Base-by-base conservation (phyloP, 306 rosid genomes). In the Mimosa bimucronata region DNA sequence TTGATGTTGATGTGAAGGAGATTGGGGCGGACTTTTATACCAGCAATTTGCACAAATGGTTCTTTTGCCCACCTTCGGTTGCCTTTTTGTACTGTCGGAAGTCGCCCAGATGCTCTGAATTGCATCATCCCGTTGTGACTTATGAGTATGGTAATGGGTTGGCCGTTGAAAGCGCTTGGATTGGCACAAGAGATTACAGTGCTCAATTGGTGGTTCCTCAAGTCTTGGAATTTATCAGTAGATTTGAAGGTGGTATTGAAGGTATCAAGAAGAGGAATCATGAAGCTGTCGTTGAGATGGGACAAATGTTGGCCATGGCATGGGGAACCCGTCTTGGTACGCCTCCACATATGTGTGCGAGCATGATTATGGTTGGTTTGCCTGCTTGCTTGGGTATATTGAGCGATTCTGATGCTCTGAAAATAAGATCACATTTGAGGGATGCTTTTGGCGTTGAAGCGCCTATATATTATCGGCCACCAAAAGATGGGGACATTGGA, bases 21-120 rank as follows among this genome's bases (percentile, higher is more conserved):
- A 93, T 96, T 83, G 99, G 94, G 31, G 99, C 98, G 21, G 99
- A 96, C 81, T 96, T 83, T 57, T 96, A 96, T n/a, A 92, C 99
- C 15, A 96, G 98, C 60, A 93, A 91, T 88, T 83, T 96, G 92
- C 97, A 96, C 23, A 96, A 96, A 73, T 96, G 99, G 99, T 87
- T 93, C 82, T 96, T 96, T 79, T 96, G 98, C 81, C 99, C 99
- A 1, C 99, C 99, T 34, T 88, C 98, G 0, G 77, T 96, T 70
- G 99, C 99, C 8, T 86, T 96, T 75, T 65, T 96, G 87, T 91
- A 96, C 52, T 68, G 86, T 41, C 80, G 88, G 80, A 88, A 81
- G 65, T 79, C 90, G 2, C 67, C 88, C 9, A 73, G 75, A 73
- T 25, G 65, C 64, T 71, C 85, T 60, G 94, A 87, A 26, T 80